Evolutionary conservation across 768 basidiomycete species (phyloP).

Genomic region (Gymnopilus junonius): DNA sequence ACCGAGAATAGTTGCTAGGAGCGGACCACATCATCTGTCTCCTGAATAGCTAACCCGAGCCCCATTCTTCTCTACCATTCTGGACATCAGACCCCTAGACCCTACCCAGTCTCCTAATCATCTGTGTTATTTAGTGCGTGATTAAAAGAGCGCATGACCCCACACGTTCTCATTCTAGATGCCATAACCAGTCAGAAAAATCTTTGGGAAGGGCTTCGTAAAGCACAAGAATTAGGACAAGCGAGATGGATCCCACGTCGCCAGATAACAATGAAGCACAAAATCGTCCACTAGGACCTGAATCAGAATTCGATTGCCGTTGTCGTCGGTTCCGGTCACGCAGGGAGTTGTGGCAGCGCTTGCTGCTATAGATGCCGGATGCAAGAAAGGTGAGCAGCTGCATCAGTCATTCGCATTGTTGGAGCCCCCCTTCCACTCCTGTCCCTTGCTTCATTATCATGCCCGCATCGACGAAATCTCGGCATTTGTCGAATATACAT

Average conservation of each 20-base stretch:
- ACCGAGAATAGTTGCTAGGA: background rate
- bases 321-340: slow-evolving; percentile 69
- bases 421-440: background rate
- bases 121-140: background rate
- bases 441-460: background rate
- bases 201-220: background rate
- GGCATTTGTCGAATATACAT: background rate
- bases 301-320: slow-evolving; percentile 35
- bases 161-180: background rate
- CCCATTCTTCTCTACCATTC: background rate
- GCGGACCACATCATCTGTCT: background rate
- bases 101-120: background rate
- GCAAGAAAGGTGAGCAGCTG: slow-evolving; percentile 44
- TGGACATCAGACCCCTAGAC: background rate
- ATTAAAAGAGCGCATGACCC: background rate
- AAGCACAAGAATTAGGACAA: background rate
- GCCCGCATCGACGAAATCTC: too few relatives aligned
- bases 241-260: background rate
- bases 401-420: background rate
- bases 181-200: background rate
- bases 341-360: slow-evolving; percentile 70
- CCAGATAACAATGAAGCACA: background rate
- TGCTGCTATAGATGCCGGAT: slow-evolving; percentile 61
- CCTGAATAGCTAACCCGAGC: background rate
- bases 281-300: background rate